A percentile compares a stretch with the other conserved stretches of the same genome.
phyloP scores from a whole-genome alignment of 2,329 filamentous ascomycete species.

The Neonectria punicea region DNA sequence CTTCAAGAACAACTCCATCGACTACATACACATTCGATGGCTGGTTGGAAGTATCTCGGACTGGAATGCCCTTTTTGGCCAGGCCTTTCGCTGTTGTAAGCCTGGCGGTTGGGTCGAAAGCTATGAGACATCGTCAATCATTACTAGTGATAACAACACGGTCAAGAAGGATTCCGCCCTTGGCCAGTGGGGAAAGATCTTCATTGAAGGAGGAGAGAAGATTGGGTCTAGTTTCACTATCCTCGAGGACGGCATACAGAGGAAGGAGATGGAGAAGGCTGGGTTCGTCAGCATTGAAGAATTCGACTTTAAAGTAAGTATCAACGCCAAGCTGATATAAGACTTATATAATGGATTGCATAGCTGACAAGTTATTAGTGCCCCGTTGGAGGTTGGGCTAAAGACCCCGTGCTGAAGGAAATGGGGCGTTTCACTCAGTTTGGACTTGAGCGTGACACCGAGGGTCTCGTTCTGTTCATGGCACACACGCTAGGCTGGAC shows the following conservation, averaged over 20 bases:
- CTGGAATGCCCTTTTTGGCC: slow-evolving; percentile 61
- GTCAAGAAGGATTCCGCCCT: slow-evolving; percentile 34
- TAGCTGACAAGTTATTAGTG: neutral
- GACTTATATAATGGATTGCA: neutral
- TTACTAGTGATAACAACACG: slow-evolving; percentile 41
- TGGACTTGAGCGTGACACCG: neutral
- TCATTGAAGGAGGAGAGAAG: slow-evolving; percentile 34
- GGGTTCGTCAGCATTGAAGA: slow-evolving; percentile 39
- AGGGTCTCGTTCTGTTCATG: slow-evolving; percentile 12
- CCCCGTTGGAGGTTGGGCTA: neutral
- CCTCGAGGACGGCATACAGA: slow-evolving; percentile 30
- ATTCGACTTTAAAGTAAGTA: slow-evolving; percentile 24
- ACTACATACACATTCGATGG: slow-evolving; percentile 68
- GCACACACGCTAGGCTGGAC: slow-evolving; percentile 5
- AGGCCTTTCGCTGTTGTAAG: slow-evolving; percentile 60
- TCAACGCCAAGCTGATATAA: neutral
- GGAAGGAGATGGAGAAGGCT: slow-evolving; percentile 29
- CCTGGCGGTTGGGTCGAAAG: slow-evolving; percentile 58
- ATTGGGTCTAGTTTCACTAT: slow-evolving; percentile 39
- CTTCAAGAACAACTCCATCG: slow-evolving; percentile 58
- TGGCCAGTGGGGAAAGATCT: slow-evolving; percentile 30
- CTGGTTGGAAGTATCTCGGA: slow-evolving; percentile 64
- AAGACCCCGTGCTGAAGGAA: neutral
- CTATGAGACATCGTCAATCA: slow-evolving; percentile 33
- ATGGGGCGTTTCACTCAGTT: neutral